Base-by-base conservation (phyloP, 768 basidiomycete genomes). In the Holtermannia corniformis region DNA sequence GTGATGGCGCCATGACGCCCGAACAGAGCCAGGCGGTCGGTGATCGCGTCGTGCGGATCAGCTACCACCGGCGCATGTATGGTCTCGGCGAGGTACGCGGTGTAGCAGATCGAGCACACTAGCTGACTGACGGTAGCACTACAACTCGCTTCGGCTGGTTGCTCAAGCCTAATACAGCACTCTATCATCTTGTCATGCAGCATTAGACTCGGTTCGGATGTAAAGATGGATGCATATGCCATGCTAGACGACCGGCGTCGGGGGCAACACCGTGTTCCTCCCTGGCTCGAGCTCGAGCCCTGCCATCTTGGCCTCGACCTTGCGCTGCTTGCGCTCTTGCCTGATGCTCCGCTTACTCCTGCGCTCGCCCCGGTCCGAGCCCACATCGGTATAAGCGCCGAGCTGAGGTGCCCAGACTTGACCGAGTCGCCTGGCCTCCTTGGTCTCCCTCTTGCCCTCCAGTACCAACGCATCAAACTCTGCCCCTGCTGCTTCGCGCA, bases 31-130 rank as follows among this genome's bases (percentile, higher is more conserved):
- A 49, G 32, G 51, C 46, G 64, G 75, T 47, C 74, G 75, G 58
- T 72, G 71, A 73, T 19, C 53, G 56, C 46, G 75, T 78, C 1
- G 79, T 83, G 4, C 76, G 83, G 44, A 85, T 91, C 64, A 95
- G 91, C 64, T 99, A 93, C 70, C 93, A 97, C 67, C 79, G 87
- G 51, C 80, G 82, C 59, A 85, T 93, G 82, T 97, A 93, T 74
- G 93, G 92, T 2, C 78, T 96, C 4, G 93, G 93, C 61, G 93
- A 96, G 81, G 91, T 90, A 49, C 60, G 85, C 74, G n/a, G n/a
- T n/a, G n/a, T n/a, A n/a, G n/a, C n/a, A n/a, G n/a, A n/a, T n/a
- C n/a, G n/a, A n/a, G n/a, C n/a, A n/a, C 21, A 37, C 16, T 37
- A 37, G 7, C 32, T 37, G 32, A 16, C 32, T 37, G 32, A 37